Conservation (phyloP, 2,329 filamentous ascomycete genomes). For the Phoma sp. region DNA sequence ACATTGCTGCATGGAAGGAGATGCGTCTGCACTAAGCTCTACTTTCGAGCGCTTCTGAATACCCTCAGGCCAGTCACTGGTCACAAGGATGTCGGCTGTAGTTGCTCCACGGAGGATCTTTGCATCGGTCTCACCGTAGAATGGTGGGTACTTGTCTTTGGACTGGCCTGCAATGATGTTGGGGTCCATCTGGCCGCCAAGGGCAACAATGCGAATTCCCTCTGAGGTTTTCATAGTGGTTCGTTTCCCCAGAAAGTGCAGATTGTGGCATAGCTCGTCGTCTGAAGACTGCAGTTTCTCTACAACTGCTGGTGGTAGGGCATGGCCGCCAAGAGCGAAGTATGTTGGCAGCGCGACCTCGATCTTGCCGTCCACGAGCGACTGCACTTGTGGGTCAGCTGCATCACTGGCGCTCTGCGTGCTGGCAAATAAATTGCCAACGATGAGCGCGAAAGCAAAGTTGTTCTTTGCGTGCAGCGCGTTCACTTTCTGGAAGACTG, state of each 20-base stretch:
- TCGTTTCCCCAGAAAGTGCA: slow-evolving; percentile 85
- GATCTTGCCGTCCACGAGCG: slow-evolving; percentile 76
- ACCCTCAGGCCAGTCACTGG: slow-evolving; percentile 81
- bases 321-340: slow-evolving; percentile 78
- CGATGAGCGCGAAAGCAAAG: slow-evolving; percentile 85
- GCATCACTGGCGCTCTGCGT: slow-evolving; percentile 55
- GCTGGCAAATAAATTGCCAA: slow-evolving; percentile 80
- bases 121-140: slow-evolving; percentile 79
- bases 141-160: slow-evolving; percentile 76
- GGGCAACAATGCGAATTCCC: slow-evolving; percentile 83
- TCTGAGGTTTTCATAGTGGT: slow-evolving; percentile 89
- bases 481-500: slow-evolving; percentile 80
- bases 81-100: slow-evolving; percentile 84
- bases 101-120: slow-evolving; percentile 78
- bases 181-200: slow-evolving; percentile 77
- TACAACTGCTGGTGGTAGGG: slow-evolving; percentile 75
- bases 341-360: slow-evolving; percentile 83
- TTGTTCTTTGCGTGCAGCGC: slow-evolving; percentile 84
- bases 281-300: slow-evolving; percentile 76
- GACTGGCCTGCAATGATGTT: slow-evolving; percentile 68
- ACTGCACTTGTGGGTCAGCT: slow-evolving; percentile 65
- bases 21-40: slow-evolving; percentile 61
- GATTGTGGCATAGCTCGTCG: slow-evolving; percentile 81
- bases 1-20: slow-evolving; percentile 66
- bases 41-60: slow-evolving; percentile 75